phyloP scores from a whole-genome alignment of 1,284 basidiomycete species.

The Flammula alnicola region DNA sequence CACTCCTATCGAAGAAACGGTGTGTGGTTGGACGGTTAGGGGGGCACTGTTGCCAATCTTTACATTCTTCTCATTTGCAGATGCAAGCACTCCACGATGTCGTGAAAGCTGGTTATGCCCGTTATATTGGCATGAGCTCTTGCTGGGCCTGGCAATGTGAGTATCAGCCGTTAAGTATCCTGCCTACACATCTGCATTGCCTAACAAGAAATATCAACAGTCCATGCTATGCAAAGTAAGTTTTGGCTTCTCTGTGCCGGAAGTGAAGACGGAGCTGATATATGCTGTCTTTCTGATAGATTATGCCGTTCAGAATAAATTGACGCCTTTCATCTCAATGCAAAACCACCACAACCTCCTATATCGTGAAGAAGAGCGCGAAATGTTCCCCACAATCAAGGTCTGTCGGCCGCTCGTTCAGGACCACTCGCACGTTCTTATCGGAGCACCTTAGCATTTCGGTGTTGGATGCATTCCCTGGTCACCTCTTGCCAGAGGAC shows the following conservation, averaged over 20 bases:
- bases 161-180: slow-evolving; percentile 10
- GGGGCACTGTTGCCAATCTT: background rate
- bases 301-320: slow-evolving; percentile 4
- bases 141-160: slow-evolving; percentile 49
- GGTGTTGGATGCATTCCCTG: slow-evolving; percentile 52
- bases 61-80: slow-evolving; percentile 18
- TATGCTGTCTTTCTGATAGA: no score
- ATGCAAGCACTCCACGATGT: slow-evolving; percentile 72
- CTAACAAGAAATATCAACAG: slow-evolving; percentile 23
- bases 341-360: slow-evolving; percentile 59
- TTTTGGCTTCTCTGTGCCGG: background rate
- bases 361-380: slow-evolving; percentile 65
- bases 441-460: slow-evolving; percentile 32
- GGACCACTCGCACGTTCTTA: background rate
- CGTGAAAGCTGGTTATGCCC: slow-evolving; percentile 59
- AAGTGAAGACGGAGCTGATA: no score
- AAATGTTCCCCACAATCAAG: slow-evolving; percentile 60
- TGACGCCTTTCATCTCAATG: slow-evolving; percentile 49
- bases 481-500: slow-evolving; percentile 53
- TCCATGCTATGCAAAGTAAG: slow-evolving; percentile 48
- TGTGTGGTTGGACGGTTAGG: slow-evolving; percentile 15
- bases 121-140: slow-evolving; percentile 67
- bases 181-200: background rate
- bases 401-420: slow-evolving; percentile 22
- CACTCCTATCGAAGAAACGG: slow-evolving; percentile 59